Conservation (phyloP, 495 filamentous ascomycete species). For the Ramalina intermedia region DNA sequence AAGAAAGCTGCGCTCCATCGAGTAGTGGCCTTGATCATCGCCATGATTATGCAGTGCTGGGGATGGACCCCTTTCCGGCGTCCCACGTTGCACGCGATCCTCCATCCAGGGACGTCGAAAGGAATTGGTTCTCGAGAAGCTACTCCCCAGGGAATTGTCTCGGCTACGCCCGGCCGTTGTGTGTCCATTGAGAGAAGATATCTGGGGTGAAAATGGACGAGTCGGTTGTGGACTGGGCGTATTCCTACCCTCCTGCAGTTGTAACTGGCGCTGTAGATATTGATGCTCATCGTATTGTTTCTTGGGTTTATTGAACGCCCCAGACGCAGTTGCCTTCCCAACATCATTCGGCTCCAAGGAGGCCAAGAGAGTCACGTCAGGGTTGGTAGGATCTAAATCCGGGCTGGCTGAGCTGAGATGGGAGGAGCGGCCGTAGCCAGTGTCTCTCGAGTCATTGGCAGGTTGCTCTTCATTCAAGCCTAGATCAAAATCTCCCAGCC, state of each 20-base stretch:
- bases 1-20: slow-evolving; percentile 27
- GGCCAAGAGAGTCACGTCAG: slow-evolving; percentile 38
- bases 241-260: slow-evolving; percentile 55
- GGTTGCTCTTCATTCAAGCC: slow-evolving; percentile 14
- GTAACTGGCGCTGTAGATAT: slow-evolving; percentile 66
- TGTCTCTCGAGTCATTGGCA: slow-evolving; percentile 13
- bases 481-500: slow-evolving; percentile 16
- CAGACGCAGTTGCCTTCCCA: slow-evolving; percentile 76
- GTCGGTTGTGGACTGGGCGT: slow-evolving; percentile 19
- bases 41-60: not conserved
- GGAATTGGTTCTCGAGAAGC: slow-evolving; percentile 31
- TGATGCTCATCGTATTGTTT: slow-evolving; percentile 70
- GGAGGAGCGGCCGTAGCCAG: slow-evolving; percentile 36
- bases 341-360: slow-evolving; percentile 61
- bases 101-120: slow-evolving; percentile 11
- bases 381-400: slow-evolving; percentile 30
- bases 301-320: slow-evolving; percentile 66
- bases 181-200: slow-evolving; percentile 20
- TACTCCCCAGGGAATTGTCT: slow-evolving; percentile 30
- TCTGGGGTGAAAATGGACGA: slow-evolving; percentile 18
- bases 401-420: slow-evolving; percentile 60
- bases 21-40: slow-evolving; percentile 4
- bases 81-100: slow-evolving; percentile 5
- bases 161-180: slow-evolving; percentile 17
- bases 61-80: slow-evolving; percentile 6